Percentiles rank a stretch among this genome's conserved stretches.
phyloP scores from a whole-genome alignment of 805 yeast species.

The Ogataea populi-albae region DNA sequence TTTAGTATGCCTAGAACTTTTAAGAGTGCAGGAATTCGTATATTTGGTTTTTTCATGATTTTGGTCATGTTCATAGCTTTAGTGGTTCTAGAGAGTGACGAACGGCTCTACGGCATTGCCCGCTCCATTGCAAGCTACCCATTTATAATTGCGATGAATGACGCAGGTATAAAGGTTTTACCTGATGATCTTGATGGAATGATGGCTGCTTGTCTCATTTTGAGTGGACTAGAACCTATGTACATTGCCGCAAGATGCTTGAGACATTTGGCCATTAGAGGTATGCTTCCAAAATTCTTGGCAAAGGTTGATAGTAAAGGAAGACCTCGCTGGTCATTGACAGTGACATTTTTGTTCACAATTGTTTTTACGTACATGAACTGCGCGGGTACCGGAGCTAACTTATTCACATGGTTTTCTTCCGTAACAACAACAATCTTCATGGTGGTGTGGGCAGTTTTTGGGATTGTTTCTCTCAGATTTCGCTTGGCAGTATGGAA shows the following conservation, averaged over 20 bases:
- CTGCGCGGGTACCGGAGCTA: slow-evolving; percentile 13
- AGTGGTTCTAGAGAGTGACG: slow-evolving; percentile 51
- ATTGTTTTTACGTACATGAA: slow-evolving; percentile 12
- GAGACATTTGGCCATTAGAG: slow-evolving; percentile 12
- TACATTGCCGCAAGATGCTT: slow-evolving; percentile 12
- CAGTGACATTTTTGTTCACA: slow-evolving; percentile 9
- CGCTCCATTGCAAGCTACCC: slow-evolving; percentile 61
- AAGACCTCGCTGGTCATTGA: slow-evolving; percentile 8
- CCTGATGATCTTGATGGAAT: slow-evolving; percentile 67
- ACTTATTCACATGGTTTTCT: slow-evolving; percentile 11
- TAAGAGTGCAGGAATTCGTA: slow-evolving; percentile 11
- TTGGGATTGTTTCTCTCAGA: slow-evolving; percentile 27
- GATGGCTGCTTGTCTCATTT: slow-evolving; percentile 42
- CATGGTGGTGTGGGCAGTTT: slow-evolving; percentile 23
- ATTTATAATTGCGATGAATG: slow-evolving; percentile 62
- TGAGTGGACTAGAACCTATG: slow-evolving; percentile 11
- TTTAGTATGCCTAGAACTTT: slow-evolving; percentile 15
- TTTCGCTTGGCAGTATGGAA: slow-evolving; percentile 14
- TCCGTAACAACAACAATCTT: slow-evolving; percentile 45
- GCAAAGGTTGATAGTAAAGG: slow-evolving; percentile 11
- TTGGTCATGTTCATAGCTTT: slow-evolving; percentile 49
- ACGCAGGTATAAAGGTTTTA: slow-evolving; percentile 52
- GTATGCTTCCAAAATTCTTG: slow-evolving; percentile 9
- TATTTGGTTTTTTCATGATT: slow-evolving; percentile 40
- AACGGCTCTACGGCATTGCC: slow-evolving; percentile 43